Evolutionary conservation across 192 early-diverging fungal species (phyloP), one percentile per base, ranked within the genome.

Genomic region (Coemansia sp.): DNA sequence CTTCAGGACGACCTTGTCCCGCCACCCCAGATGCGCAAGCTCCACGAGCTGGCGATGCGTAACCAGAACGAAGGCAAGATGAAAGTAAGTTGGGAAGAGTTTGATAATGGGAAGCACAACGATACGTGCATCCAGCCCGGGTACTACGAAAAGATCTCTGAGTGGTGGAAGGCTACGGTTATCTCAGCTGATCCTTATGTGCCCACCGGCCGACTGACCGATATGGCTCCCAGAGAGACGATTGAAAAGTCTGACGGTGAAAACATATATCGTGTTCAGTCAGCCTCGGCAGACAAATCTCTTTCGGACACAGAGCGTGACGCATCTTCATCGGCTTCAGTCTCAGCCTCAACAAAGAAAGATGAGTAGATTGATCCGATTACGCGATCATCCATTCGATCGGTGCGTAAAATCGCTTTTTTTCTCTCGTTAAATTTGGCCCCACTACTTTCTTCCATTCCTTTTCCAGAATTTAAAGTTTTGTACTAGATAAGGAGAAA

Each of bases 81-180:
- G 60, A 54, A 37, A 40, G 49, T 67, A 7, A 53, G 57, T 11
- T 78, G 85, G 84, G 80, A 82, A 33, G 80, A 81, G 65, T 95
- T 96, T 73, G 62, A 66, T 11, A 60, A 86, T n/a, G 96, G 96
- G 17, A 90, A 83, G 41, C 95, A 98, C 73, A 96, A 96, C 62
- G 93, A 96, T 44, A 95, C 94, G 6, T 88, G 87, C 49, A 53
- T 91, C 23, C 88, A 98, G 84, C 79, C 66, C 6, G 89, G 86
- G 0, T 98, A 96, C 67, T 94, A 91, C 80, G 90, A 91, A 42
- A 57, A 76, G 4, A 89, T 97, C 21, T 64, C 46, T 3, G 30
- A 37, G 45, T 79, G 76, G 76, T 79, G 76, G 76, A 63, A 59
- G 27, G 61, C 42, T 17, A 34, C 45, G 23, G 63, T 79, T 2